Conservation (phyloP, 768 basidiomycete species). For the Leccinellum rugosiceps region DNA sequence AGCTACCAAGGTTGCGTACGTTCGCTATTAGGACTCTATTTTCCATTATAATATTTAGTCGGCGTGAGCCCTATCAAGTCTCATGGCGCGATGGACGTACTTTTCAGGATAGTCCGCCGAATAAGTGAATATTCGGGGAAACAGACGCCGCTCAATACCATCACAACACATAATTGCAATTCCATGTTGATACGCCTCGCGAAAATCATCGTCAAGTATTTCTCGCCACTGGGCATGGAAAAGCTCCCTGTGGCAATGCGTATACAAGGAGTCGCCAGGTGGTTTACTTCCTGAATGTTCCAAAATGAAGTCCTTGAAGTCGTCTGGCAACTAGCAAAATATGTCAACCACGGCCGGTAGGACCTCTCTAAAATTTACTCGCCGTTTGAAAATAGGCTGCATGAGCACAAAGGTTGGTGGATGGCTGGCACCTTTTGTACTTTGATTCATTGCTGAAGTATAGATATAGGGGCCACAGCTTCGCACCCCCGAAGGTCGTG, state of each 20-base stretch:
- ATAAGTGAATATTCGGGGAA: background rate
- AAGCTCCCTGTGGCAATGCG: background rate
- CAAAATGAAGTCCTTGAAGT: background rate
- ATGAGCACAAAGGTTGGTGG: background rate
- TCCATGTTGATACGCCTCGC: background rate
- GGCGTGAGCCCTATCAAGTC: background rate
- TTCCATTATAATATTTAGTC: background rate
- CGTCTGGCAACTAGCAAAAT: background rate
- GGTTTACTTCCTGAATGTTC: background rate
- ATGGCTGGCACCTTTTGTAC: background rate
- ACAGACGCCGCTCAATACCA: background rate
- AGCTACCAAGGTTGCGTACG: background rate
- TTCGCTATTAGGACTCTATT: background rate
- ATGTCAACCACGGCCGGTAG: background rate
- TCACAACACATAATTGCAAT: background rate
- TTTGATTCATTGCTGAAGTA: background rate
- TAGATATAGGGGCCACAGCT: too few species aligned
- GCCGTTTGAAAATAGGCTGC: background rate
- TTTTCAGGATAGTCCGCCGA: background rate
- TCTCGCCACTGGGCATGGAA: background rate
- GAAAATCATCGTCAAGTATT: background rate
- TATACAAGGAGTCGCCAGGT: background rate
- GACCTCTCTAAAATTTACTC: background rate
- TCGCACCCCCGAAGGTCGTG: background rate
- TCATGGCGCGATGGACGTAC: background rate